Base-by-base conservation (phyloP, 2,329 filamentous ascomycete genomes). In the Chalaropsis ovoidea region DNA sequence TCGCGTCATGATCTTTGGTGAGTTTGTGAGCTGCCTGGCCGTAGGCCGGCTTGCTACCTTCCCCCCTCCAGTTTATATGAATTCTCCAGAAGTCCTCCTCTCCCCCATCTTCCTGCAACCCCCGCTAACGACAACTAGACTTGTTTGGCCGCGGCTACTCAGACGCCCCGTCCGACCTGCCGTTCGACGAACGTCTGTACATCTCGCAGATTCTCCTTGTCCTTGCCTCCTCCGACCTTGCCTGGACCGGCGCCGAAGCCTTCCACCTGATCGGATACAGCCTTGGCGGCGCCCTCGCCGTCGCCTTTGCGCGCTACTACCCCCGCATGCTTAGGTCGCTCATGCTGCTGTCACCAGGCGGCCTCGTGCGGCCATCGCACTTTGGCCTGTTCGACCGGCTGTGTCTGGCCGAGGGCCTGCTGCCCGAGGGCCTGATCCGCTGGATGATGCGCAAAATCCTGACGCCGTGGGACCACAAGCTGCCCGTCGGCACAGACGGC, bases 241-340 rank as follows among this genome's bases (percentile, higher is more conserved):
- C 78, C 0, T 89, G 85, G 86, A 75, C 75, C 2, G 73, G 76
- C 39, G 76, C 77, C 63, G 76, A 76, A 7, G 79, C 78, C 63
- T 93, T 94, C 73, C 83, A 85, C 68, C 76, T 95, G 5, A 76
- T 91, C 2, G 90, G 90, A 1, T 95, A 94, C 74, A 91, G 87
- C 0, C 79, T 95, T 0, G 90, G 90, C 58, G 90, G 90, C 43
- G 88, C 86, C 15, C 81, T 95, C 49, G 81, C 82, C 0, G 85
- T 84, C 10, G 80, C 84, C 22, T 93, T 94, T 72, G 82, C 88
- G 1, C 80, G 82, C 0, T 84, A 84, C 71, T 89, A 90, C 71
- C 83, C 88, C 0, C 75, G 82, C 45, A 76, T 88, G 49, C 76
- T 93, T 13, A 79, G 80, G 6, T 84, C 81, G 3, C 76, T 91